Evolutionary conservation across 2,329 filamentous ascomycete genomes (phyloP).

Genomic region (Microdochium bolleyi): DNA sequence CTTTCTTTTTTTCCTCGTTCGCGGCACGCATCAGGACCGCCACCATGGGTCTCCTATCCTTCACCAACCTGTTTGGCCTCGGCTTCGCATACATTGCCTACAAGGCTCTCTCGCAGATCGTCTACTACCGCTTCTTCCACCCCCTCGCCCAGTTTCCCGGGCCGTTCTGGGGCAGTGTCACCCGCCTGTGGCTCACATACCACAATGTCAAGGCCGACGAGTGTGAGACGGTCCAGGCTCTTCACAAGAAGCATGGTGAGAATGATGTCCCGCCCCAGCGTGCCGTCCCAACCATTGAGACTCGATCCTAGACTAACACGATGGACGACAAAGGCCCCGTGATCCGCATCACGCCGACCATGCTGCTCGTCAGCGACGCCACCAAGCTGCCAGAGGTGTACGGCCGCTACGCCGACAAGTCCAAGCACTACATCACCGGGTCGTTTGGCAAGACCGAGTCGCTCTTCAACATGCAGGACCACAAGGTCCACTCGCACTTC

Average conservation of each 20-base stretch:
- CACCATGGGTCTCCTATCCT: not conserved
- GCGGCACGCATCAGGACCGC: not conserved
- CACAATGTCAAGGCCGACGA: conserved; percentile 40
- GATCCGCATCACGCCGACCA: conserved; percentile 42
- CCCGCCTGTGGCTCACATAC: conserved; percentile 44
- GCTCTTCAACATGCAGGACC: conserved; percentile 49
- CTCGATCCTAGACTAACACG: not conserved
- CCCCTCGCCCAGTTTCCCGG: conserved; percentile 44
- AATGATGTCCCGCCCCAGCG: not conserved
- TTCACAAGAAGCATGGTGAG: conserved; percentile 40
- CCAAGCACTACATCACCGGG: conserved; percentile 49
- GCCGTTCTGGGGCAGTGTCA: conserved; percentile 45
- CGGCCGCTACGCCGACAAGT: conserved; percentile 45
- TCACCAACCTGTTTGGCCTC: conserved; percentile 4
- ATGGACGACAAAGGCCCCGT: conserved; percentile 32
- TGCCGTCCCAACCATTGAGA: not conserved
- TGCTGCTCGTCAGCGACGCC: conserved; percentile 44
- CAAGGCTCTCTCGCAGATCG: conserved; percentile 33
- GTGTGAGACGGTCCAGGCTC: conserved; percentile 26
- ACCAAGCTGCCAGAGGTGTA: conserved; percentile 49
- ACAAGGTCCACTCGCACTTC: conserved; percentile 39
- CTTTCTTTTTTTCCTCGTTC: not conserved
- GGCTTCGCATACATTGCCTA: conserved; percentile 22
- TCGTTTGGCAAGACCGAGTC: conserved; percentile 46
- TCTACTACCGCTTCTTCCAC: conserved; percentile 43